A percentile compares a stretch with the other conserved stretches of the same genome.
These are phyloP conservation scores for Metschnikowia henanensis DNA, from an alignment of 805 yeast species.

Conservation along the genomic window DNA sequence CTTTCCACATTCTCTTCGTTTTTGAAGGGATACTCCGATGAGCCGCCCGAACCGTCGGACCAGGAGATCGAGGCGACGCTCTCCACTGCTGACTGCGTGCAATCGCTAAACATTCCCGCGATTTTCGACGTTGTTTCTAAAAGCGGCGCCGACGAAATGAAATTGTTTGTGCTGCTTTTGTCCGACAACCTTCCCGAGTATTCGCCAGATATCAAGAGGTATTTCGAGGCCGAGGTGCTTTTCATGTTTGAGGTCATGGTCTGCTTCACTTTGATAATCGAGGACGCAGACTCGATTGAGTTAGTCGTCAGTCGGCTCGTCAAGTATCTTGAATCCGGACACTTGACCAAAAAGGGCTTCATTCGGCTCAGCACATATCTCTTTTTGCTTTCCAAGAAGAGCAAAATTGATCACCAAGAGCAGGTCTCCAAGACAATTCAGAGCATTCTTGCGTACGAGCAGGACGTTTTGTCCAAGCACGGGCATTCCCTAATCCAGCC, in stretches of 20 bases:
- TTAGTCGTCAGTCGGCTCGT: conserved; percentile 16
- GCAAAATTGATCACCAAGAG: conserved; percentile 17
- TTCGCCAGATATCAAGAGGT: conserved; percentile 33
- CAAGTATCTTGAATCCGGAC: conserved; percentile 15
- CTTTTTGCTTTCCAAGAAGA: conserved; percentile 45
- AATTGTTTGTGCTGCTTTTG: conserved; percentile 34
- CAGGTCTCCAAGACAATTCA: conserved; percentile 21
- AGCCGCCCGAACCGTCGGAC: conserved; percentile 87
- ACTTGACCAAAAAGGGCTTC: conserved; percentile 30
- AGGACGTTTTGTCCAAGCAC: conserved; percentile 44
- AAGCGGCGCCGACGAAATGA: conserved; percentile 35
- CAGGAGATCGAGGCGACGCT: conserved; percentile 88
- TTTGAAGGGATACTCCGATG: conserved; percentile 83
- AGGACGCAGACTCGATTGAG: conserved; percentile 24
- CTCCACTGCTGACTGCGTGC: conserved; percentile 80
- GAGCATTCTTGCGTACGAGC: conserved; percentile 28
- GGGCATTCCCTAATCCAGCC: conserved; percentile 49
- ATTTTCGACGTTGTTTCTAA: conserved; percentile 53
- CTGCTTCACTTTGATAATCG: conserved; percentile 34
- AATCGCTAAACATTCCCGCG: conserved; percentile 59
- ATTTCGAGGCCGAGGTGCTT: conserved; percentile 46
- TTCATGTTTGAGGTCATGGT: conserved; percentile 48
- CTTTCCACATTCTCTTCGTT: conserved; percentile 91
- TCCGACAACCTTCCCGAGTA: conserved; percentile 29
- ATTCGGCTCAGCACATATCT: conserved; percentile 54